Base-by-base conservation (phyloP, 2,329 filamentous ascomycete species). In the Cordyceps cicadae region DNA sequence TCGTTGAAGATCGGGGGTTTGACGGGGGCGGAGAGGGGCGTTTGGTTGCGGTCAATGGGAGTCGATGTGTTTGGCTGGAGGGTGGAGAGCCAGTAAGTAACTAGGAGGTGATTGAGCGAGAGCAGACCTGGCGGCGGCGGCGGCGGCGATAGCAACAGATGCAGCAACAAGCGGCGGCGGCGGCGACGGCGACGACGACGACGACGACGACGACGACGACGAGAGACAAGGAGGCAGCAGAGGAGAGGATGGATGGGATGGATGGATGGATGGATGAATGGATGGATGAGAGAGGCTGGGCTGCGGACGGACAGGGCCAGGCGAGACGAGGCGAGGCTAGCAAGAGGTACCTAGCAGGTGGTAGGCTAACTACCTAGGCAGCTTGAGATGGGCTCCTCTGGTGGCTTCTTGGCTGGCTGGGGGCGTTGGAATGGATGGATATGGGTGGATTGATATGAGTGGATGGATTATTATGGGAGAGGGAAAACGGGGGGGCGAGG, bases 1-100 rank as follows among this genome's bases (percentile, higher is more conserved):
- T 69, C 64, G 68, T 69, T 65, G 67, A 64, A 21, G 59, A 32
- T 21, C 19, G 48, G 45, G 54, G 32, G 21, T 6, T 32, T 15
- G 32, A 51, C 50, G 46, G 55, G 50, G 43, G 41, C 24, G 46
- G 29, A 39, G 43, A 39, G 61, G 39, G 61, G 60, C 60, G 60
- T 55, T 52, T 52, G 60, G 50, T 62, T n/a, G 56, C 52, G 48
- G 49, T 59, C 56, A 59, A 59, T 53, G 56, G 56, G 37, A 37
- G 46, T 26, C 34, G 48, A 50, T 24, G 45, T 9, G 21, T 14
- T 48, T 17, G 49, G 41, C 51, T 19, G 24, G 32, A 39, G 32
- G 14, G 41, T 34, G 59, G 48, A 41, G 59, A 46, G 53, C 45
- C 24, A 61, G 53, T 45, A 61, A 39, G 45, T 34, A 57, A n/a